Conservation (phyloP, 495 filamentous ascomycete species). For the Penicillium desertorum region DNA sequence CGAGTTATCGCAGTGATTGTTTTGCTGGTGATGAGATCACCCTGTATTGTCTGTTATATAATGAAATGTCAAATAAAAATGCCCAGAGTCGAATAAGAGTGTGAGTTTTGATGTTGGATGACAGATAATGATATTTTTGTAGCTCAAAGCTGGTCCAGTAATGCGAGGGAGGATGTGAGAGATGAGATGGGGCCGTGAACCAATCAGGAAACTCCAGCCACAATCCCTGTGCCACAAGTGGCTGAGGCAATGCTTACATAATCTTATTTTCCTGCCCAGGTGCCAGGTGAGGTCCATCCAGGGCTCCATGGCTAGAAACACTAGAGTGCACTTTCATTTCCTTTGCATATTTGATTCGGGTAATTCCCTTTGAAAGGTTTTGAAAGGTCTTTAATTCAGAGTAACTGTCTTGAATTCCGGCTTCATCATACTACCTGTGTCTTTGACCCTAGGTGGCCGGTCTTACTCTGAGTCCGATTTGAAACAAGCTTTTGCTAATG, state of each 20-base stretch:
- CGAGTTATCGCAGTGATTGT: neutral
- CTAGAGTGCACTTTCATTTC: neutral
- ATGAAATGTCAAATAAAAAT: neutral
- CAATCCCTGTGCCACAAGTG: constrained; percentile 15
- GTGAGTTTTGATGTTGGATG: neutral
- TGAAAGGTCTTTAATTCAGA: neutral
- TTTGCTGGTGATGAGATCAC: neutral
- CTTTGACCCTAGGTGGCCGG: neutral
- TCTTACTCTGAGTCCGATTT: constrained; percentile 2
- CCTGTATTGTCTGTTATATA: neutral
- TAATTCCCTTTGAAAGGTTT: neutral
- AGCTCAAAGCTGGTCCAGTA: neutral
- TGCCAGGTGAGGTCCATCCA: no score
- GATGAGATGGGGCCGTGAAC: constrained; percentile 7
- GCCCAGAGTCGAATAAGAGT: neutral
- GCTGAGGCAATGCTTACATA: neutral
- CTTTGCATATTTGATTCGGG: neutral
- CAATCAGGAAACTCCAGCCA: constrained; percentile 13
- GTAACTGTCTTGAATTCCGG: neutral
- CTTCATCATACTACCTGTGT: neutral
- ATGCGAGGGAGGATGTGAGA: constrained; percentile 13
- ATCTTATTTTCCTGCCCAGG: constrained; percentile 3
- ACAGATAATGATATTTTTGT: constrained; percentile 4
- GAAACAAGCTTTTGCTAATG: neutral
- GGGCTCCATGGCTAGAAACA: neutral